These are phyloP conservation scores for Coprinopsis sp. DNA, from an alignment of 768 basidiomycete species.

Conservation along the genomic window DNA sequence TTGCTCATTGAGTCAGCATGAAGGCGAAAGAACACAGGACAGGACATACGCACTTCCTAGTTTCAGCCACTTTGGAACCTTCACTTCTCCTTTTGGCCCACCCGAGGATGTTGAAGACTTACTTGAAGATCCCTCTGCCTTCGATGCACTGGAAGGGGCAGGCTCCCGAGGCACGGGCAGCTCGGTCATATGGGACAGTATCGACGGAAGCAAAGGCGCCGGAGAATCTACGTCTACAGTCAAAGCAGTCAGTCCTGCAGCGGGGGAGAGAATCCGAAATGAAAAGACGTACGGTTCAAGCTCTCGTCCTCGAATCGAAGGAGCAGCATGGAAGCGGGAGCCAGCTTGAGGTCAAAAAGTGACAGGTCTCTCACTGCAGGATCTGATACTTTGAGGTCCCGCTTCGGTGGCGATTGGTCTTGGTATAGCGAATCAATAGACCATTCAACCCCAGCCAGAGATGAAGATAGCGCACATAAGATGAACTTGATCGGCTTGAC, in stretches of 20 bases:
- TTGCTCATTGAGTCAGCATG: background rate
- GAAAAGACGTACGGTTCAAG: constrained; percentile 53
- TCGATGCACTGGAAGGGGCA: no score
- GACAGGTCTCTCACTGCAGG: constrained; percentile 62
- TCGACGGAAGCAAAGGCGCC: constrained; percentile 58
- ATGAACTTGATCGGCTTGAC: constrained; percentile 78
- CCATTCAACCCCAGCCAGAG: background rate
- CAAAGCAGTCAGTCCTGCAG: background rate
- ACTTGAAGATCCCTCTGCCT: no score
- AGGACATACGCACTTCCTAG: constrained; percentile 47
- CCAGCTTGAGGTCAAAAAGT: constrained; percentile 65
- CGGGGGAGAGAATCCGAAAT: background rate
- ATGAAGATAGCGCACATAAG: constrained; percentile 51
- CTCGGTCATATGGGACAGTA: constrained; percentile 59
- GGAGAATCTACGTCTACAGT: constrained; percentile 44
- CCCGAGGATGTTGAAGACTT: constrained; percentile 4
- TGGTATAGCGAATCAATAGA: constrained; percentile 2
- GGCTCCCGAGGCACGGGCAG: constrained; percentile 58
- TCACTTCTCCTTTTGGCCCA: constrained; percentile 35
- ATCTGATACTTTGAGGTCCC: constrained; percentile 81
- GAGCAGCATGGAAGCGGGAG: constrained; percentile 75
- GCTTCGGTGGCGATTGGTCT: constrained; percentile 82
- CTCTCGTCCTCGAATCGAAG: constrained; percentile 70
- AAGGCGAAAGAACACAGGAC: background rate
- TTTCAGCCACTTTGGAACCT: constrained; percentile 80